Conservation (phyloP, 2,329 filamentous ascomycete genomes). For the Dryadomyces quercus-mongolicae region DNA sequence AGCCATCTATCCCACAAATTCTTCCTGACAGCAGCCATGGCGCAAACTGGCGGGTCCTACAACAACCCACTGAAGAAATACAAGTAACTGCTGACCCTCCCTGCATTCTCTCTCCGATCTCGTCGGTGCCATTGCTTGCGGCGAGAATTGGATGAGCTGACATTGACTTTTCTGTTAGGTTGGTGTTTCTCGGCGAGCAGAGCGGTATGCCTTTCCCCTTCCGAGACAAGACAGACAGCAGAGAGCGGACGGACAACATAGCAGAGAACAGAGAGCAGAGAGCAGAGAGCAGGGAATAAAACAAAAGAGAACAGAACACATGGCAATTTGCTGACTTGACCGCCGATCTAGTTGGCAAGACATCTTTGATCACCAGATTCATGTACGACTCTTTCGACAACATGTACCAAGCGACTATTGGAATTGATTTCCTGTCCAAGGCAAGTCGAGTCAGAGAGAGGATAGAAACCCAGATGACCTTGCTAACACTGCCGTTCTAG, state of each 20-base stretch:
- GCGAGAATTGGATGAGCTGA: conserved; percentile 1
- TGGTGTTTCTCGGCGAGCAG: conserved; percentile 97
- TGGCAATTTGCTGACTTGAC: conserved; percentile 2
- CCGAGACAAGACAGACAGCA: too few relatives aligned
- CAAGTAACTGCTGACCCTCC: conserved; percentile 55
- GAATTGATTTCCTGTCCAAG: conserved; percentile 98
- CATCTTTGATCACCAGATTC: conserved; percentile 94
- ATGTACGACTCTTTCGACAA: conserved; percentile 99
- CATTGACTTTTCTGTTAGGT: conserved; percentile 34
- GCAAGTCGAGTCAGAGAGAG: conserved; percentile 28
- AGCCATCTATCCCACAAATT: not conserved
- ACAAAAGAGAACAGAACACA: not conserved
- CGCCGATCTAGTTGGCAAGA: conserved; percentile 76
- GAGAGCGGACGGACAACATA: too few relatives aligned
- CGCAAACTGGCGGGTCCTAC: conserved; percentile 73
- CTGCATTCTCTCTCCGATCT: not conserved
- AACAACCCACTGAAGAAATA: conserved; percentile 99
- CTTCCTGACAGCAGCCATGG: conserved; percentile 45
- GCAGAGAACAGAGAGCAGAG: not conserved
- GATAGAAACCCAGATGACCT: not conserved
- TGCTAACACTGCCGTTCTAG: conserved; percentile 26
- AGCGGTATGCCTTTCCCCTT: conserved; percentile 60
- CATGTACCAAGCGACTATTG: conserved; percentile 98
- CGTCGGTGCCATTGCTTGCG: not conserved
- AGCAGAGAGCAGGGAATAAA: not conserved